These are phyloP conservation scores for Penicillium tannophilum DNA, from an alignment of 495 filamentous ascomycete species.

Conservation along the genomic window DNA sequence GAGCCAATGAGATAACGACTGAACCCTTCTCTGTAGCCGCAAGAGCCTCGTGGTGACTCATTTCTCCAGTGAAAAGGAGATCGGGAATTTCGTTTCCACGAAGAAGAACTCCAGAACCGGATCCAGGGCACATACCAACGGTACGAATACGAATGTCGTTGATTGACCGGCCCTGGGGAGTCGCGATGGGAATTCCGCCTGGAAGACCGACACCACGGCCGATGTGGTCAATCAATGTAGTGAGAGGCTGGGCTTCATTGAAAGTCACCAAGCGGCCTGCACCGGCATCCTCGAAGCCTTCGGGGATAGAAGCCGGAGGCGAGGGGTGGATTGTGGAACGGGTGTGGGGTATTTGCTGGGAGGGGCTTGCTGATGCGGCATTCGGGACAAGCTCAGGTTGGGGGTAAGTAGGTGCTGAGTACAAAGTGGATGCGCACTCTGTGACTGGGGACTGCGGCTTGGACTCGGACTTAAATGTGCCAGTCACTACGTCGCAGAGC, in stretches of 20 bases:
- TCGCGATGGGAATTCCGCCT: conserved; percentile 65
- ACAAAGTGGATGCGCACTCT: conserved; percentile 30
- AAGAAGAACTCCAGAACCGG: conserved; percentile 72
- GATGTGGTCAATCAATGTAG: conserved; percentile 63
- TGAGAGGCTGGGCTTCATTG: conserved; percentile 55
- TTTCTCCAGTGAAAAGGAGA: conserved; percentile 86
- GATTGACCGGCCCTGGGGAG: conserved; percentile 59
- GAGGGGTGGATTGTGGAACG: conserved; percentile 56
- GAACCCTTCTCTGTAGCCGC: conserved; percentile 86
- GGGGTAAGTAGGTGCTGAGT: conserved; percentile 48
- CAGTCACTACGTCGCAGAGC: conserved; percentile 85
- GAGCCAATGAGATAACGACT: conserved; percentile 80
- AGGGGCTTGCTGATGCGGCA: conserved; percentile 20
- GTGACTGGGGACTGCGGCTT: conserved; percentile 13
- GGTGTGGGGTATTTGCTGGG: conserved; percentile 52
- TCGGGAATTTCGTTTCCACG: conserved; percentile 62
- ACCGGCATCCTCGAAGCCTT: conserved; percentile 67
- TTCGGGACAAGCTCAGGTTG: conserved; percentile 27
- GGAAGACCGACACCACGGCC: conserved; percentile 61
- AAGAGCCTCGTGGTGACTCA: conserved; percentile 89
- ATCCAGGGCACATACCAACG: conserved; percentile 79
- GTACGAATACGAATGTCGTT: conserved; percentile 59
- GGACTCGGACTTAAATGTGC: conserved; percentile 34
- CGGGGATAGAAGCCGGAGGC: conserved; percentile 38
- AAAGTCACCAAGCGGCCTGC: conserved; percentile 78